phyloP scores from a whole-genome alignment of 129 eudicot species.

The Arctium minus region DNA sequence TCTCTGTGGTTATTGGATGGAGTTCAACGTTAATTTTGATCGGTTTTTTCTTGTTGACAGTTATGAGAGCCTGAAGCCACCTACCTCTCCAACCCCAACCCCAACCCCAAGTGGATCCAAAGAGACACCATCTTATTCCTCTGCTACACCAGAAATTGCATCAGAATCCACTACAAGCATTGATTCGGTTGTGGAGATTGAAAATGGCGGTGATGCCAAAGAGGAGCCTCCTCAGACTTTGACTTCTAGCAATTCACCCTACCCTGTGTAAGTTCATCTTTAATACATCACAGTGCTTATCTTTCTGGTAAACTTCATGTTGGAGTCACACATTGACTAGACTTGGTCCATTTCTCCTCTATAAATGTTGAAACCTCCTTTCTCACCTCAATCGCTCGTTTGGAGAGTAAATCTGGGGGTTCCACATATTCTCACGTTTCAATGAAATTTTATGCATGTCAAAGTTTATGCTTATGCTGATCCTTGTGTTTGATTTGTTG shows the following conservation, averaged over 20 bases:
- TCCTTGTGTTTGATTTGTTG: neutral
- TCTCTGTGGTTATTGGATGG: neutral
- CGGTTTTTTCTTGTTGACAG: constrained; percentile 16
- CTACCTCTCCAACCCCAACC: constrained; percentile 49
- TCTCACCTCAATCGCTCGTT: no score
- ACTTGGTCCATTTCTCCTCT: no score
- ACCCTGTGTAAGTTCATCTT: constrained; percentile 45
- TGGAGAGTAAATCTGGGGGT: neutral
- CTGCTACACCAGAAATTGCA: constrained; percentile 23
- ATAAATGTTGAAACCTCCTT: no score
- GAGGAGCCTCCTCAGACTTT: constrained; percentile 28
- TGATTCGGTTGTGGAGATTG: neutral
- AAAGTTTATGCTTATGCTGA: neutral
- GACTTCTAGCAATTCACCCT: constrained; percentile 45
- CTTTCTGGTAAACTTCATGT: neutral
- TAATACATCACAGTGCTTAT: neutral
- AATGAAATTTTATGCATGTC: neutral
- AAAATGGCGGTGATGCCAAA: constrained; percentile 10
- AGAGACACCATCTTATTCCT: constrained; percentile 3
- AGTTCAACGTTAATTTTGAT: neutral
- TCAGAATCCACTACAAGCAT: constrained; percentile 19
- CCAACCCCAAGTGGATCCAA: constrained; percentile 40
- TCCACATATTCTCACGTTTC: neutral
- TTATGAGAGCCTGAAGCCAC: constrained; percentile 51
- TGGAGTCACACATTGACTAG: no score